Base-by-base conservation (phyloP, 495 filamentous ascomycete genomes). In the Astrocystis sublimbata region DNA sequence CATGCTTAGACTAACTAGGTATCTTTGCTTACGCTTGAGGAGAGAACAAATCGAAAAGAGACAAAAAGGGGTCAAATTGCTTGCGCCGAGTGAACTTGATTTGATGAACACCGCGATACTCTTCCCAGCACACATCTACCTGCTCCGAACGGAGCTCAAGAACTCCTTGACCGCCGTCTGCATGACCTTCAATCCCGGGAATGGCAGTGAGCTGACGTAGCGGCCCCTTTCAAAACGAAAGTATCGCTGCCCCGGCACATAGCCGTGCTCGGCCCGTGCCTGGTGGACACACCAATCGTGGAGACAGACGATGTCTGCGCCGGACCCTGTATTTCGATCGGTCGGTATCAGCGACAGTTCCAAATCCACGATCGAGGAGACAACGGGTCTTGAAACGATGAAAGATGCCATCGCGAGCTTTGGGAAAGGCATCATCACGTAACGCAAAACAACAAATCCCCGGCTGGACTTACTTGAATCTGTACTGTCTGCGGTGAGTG, bases 281-380 rank as follows among this genome's bases (percentile, higher is more conserved):
- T 58, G 55, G 10, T 58, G 17, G 24, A 58, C 28, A 26, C 55
- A 58, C 55, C 55, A 58, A 30, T 58, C 55, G n/a, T 58, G 55
- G 19, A 58, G 4, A 41, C 24, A 58, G 26, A 58, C 26, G 41
- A 58, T 58, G 41, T 45, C 40, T 10, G 33, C 21, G n/a, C 55
- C 15, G 17, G 55, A 31, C 35, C 47, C 55, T 58, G 15, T 52
- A 15, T 56, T 4, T 26, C 0, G 21, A n/a, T n/a, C n/a, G n/a
- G n/a, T n/a, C n/a, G n/a, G 30, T 17, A 54, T 26, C 8, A 40
- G n/a, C n/a, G 23, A 24, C 8, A 58, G 26, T n/a, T 26, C 24
- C 3, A 26, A 28, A 13, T 26, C 4, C 3, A 47, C 3, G 3
- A 47, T 28, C 4, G 4, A 15, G 0, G 23, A 12, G 21, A 6